Evolutionary conservation across 345 rosid species (phyloP), one percentile per base, ranked within the genome.

Genomic region (Brassica cretica): DNA sequence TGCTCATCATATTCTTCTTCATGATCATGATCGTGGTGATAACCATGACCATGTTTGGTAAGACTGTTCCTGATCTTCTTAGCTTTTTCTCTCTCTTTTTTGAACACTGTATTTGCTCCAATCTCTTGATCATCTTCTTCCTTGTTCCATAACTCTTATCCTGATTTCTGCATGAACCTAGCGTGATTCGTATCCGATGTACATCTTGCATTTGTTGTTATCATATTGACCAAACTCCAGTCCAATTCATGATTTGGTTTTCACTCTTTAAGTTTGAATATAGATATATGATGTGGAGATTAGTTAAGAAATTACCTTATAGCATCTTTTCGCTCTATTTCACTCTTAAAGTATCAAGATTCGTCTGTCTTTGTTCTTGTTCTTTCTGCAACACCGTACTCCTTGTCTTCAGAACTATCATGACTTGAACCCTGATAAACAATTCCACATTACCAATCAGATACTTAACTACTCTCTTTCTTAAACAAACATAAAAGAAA

Each of bases 371-470:
- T 49, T 49, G 18, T 5, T 49, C 18, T n/a, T 49, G 18, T 49
- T 14, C 18, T 49, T 49, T 49, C 56, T 49, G 56, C 7, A 49
- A n/a, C 18, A 49, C 56, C 6, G 3, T n/a, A 49, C 3, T 49
- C 56, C 56, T 49, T 49, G 56, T 49, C 56, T 49, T 18, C 18
- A 49, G 18, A 49, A 49, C 55, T 14, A 49, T 49, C 55, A 49
- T n/a, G 55, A 49, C 18, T 49, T 49, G 18, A 49, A 49, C 18
- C 55, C 18, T 49, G 55, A n/a, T 70, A 49, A 49, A 49, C 55
- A 49, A 66, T 70, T 70, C 33, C 49, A 55, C 65, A 77, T 53
- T 64, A 37, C 15, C 46, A 32, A 18, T 30, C 12, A 72, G 61
- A 65, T 41, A 78, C 66, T 21, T 29, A 33, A 21, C 39, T n/a